Evolutionary conservation across 2,329 filamentous ascomycete species (phyloP), one percentile per base, ranked within the genome.

Genomic region (Nemania abortiva): DNA sequence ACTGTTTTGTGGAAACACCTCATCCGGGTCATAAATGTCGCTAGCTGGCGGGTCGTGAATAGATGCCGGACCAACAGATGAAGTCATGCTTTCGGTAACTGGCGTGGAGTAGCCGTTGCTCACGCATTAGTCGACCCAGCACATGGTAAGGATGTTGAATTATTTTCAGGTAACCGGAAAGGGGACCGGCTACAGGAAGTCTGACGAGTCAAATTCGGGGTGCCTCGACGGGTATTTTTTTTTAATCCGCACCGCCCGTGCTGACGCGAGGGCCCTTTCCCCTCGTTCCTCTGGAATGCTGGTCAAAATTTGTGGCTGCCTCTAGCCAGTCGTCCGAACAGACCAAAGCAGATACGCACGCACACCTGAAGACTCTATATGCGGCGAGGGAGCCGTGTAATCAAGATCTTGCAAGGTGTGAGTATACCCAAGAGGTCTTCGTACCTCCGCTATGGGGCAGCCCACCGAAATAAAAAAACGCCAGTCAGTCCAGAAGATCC

Each of bases 11-110:
- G 79, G 80, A 56, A 81, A 77, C 70, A 81, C 80, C 80, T 86
- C 82, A 80, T 86, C 84, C 70, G 83, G 81, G 74, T 86, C 83
- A 78, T 84, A 87, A 45, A 78, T 65, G 68, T 81, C 79, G 78
- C 70, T 76, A 74, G 75, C 74, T 74, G 73, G 72, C 73, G 73
- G 72, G 74, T 78, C 75, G 73, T 78, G 77, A 76, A 75, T 74
- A 70, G 73, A 50, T 69, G 73, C 54, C 62, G 74, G 72, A 73
- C 72, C 76, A 73, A 72, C 71, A 72, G 76, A 77, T 71, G 77
- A 74, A 77, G 74, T 77, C 78, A 79, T 80, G 71, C 70, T 77
- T 77, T 74, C 76, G 67, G 73, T 71, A 64, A 66, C 59, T 76
- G 69, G 70, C 73, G 74, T 76, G 67, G 69, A 74, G 66, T 72